Conservation (phyloP, 2,329 filamentous ascomycete genomes). For the Coleophoma cylindrospora region DNA sequence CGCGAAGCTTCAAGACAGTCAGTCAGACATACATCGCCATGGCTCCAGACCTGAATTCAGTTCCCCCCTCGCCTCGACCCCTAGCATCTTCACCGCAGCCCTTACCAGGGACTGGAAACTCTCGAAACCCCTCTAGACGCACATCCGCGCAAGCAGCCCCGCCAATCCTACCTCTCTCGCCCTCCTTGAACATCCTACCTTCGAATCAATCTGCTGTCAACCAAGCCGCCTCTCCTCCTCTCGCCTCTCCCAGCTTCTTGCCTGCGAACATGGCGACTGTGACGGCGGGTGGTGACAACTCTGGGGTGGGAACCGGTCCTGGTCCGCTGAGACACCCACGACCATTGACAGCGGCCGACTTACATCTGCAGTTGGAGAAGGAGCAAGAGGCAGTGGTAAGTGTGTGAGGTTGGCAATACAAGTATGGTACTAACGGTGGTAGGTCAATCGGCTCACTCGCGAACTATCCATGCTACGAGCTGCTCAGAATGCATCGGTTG, state of each 20-base stretch:
- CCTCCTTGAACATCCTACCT: constrained; percentile 22
- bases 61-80: constrained; percentile 25
- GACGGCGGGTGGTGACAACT: constrained; percentile 26
- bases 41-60: constrained; percentile 29
- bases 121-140: constrained; percentile 20
- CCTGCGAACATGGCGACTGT: constrained; percentile 1
- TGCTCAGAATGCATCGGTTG: constrained; percentile 61
- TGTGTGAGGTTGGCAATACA: constrained; percentile 8
- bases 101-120: constrained; percentile 6
- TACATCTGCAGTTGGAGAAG: constrained; percentile 86
- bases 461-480: constrained; percentile 80
- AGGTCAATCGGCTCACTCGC: constrained; percentile 90
- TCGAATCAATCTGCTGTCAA: constrained; percentile 25
- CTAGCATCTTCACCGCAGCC: constrained; percentile 15
- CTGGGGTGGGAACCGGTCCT: constrained; percentile 49
- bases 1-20: not conserved
- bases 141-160: constrained; percentile 20
- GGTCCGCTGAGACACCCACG: constrained; percentile 82
- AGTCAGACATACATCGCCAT: constrained; percentile 11
- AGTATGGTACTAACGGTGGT: constrained; percentile 3
- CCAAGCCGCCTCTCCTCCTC: constrained; percentile 16
- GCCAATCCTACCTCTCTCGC: constrained; percentile 12
- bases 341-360: constrained; percentile 80
- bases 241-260: constrained; percentile 10
- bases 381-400: constrained; percentile 90